phyloP scores from a whole-genome alignment of 2,329 filamentous ascomycete species.

The Neocatenulostroma microsporum region DNA sequence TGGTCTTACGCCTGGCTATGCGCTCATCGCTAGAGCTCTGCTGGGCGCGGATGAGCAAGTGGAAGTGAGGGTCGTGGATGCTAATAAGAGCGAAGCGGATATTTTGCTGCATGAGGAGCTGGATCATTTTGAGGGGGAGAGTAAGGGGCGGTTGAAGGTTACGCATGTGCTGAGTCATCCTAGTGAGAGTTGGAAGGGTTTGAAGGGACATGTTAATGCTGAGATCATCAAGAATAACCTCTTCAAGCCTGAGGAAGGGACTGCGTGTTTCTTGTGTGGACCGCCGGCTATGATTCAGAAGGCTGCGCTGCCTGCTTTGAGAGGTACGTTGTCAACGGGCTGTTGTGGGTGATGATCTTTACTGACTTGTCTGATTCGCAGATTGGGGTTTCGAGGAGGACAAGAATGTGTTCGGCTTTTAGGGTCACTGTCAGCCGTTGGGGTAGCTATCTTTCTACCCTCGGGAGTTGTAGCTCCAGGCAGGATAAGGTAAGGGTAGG shows the following conservation, averaged over 20 bases:
- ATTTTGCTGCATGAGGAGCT: conserved; percentile 41
- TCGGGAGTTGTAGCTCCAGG: no score
- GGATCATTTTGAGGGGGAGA: conserved; percentile 33
- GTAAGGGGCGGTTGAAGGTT: conserved; percentile 36
- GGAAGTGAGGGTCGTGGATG: conserved; percentile 40
- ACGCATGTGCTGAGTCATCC: conserved; percentile 43
- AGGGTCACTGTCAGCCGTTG: no score
- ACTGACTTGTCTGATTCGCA: conserved; percentile 3
- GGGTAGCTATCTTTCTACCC: no score
- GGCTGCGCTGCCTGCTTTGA: conserved; percentile 42
- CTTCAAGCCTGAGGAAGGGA: conserved; percentile 37
- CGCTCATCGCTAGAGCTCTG: conserved; percentile 41
- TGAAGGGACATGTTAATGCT: conserved; percentile 39
- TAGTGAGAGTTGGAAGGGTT: conserved; percentile 39
- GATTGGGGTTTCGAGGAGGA: conserved; percentile 42
- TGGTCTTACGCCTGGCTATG: conserved; percentile 47
- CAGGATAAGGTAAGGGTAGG: no score
- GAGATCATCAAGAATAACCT: conserved; percentile 35
- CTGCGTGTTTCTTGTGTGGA: conserved; percentile 43
- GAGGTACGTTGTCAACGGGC: conserved; percentile 1
- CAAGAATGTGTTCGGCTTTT: conserved; percentile 40
- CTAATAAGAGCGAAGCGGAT: conserved; percentile 42
- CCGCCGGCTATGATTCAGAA: conserved; percentile 46
- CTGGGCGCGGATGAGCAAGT: conserved; percentile 24
- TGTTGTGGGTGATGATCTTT: neutral